phyloP scores from a whole-genome alignment of 2,329 filamentous ascomycete genomes.

The Chaetomium sp. region DNA sequence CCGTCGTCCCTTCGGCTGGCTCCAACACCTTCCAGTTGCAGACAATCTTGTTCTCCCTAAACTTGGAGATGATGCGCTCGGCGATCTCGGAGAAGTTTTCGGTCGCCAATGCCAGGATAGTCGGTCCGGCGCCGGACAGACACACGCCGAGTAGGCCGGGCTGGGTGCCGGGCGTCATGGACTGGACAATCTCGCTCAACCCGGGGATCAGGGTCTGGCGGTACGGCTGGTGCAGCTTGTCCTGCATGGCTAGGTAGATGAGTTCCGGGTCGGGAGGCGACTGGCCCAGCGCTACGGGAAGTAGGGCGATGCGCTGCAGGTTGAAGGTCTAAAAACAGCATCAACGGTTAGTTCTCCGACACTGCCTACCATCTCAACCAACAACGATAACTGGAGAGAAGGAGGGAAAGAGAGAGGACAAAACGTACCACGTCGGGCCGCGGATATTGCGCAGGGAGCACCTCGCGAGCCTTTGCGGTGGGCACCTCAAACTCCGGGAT shows the following conservation, averaged over 20 bases:
- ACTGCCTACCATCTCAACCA: background rate
- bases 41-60: constrained; percentile 64
- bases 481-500: constrained; percentile 94
- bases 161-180: constrained; percentile 81
- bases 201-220: constrained; percentile 87
- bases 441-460: constrained; percentile 73
- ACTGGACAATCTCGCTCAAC: constrained; percentile 81
- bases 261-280: constrained; percentile 86
- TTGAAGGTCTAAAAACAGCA: constrained; percentile 64
- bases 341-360: background rate
- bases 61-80: constrained; percentile 65
- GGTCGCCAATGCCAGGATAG: constrained; percentile 87
- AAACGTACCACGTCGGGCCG: constrained; percentile 71
- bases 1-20: constrained; percentile 62
- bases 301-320: constrained; percentile 83
- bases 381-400: background rate
- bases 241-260: constrained; percentile 97
- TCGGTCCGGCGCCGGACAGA: constrained; percentile 88
- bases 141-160: constrained; percentile 89
- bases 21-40: constrained; percentile 86
- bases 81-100: constrained; percentile 86
- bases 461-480: constrained; percentile 83
- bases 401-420: background rate
- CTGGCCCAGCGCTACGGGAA: constrained; percentile 82
- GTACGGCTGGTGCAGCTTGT: constrained; percentile 96